These are phyloP conservation scores for Paraphaeosphaeria minitans DNA, from an alignment of 2,329 filamentous ascomycete species.

Conservation along the genomic window DNA sequence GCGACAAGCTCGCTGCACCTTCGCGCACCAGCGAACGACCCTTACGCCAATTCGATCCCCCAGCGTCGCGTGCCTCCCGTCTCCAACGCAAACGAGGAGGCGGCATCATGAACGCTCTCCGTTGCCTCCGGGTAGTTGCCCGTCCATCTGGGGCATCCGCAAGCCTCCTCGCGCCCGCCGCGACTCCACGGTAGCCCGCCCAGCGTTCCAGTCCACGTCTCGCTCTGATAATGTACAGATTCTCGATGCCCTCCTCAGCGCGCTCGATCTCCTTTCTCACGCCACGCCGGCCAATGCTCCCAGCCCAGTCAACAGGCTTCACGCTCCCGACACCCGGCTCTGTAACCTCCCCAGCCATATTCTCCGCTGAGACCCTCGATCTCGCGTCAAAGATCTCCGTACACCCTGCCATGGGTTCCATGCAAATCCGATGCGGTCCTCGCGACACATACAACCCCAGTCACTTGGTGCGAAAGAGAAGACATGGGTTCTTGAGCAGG, in stretches of 20 bases:
- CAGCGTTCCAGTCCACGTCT: not conserved
- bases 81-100: not conserved
- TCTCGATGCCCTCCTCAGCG: slow-evolving; percentile 15
- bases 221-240: slow-evolving; percentile 12
- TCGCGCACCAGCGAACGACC: slow-evolving; percentile 5
- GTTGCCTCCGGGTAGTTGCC: slow-evolving; percentile 35
- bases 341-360: slow-evolving; percentile 16
- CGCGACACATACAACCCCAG: slow-evolving; percentile 65
- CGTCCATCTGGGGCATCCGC: slow-evolving; percentile 24
- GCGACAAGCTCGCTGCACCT: slow-evolving; percentile 22
- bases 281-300: slow-evolving; percentile 33
- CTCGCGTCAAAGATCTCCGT: slow-evolving; percentile 42
- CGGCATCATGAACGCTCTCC: slow-evolving; percentile 40
- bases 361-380: slow-evolving; percentile 36
- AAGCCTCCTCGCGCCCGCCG: slow-evolving; percentile 28
- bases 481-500: slow-evolving; percentile 64
- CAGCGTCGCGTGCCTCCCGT: not conserved
- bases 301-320: slow-evolving; percentile 20
- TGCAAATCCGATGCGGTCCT: slow-evolving; percentile 54
- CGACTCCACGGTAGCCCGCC: slow-evolving; percentile 28
- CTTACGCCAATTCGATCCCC: not conserved
- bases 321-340: slow-evolving; percentile 27
- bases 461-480: slow-evolving; percentile 64
- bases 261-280: slow-evolving; percentile 37
- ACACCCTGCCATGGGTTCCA: slow-evolving; percentile 43